Evolutionary conservation across 2,329 filamentous ascomycete genomes (phyloP).

Genomic region (Aspergillus sp.): DNA sequence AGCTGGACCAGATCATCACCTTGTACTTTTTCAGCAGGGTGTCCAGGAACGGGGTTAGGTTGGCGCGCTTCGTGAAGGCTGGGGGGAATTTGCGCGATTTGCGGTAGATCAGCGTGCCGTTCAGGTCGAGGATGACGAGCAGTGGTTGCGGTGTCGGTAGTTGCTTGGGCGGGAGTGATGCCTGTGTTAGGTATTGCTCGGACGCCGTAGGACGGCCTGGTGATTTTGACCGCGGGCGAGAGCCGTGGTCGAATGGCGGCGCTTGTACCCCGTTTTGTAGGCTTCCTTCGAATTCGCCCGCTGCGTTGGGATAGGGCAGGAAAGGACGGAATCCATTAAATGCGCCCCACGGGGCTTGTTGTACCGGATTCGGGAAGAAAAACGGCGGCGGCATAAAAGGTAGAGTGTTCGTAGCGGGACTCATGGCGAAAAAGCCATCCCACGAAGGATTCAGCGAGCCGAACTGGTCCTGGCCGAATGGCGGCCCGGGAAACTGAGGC

Average conservation of each 20-base stretch:
- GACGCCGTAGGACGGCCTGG: constrained; percentile 47
- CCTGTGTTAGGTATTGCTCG: constrained; percentile 49
- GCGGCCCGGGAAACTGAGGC: not conserved
- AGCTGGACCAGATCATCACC: constrained; percentile 88
- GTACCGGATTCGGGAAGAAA: constrained; percentile 1
- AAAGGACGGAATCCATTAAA: constrained; percentile 4
- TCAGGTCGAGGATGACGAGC: constrained; percentile 82
- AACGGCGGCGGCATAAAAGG: constrained; percentile 6
- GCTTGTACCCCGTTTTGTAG: not conserved
- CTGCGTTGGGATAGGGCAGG: constrained; percentile 5
- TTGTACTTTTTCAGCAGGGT: constrained; percentile 66
- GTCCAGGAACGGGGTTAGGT: constrained; percentile 58
- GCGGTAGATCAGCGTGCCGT: constrained; percentile 77
- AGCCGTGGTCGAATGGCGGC: no score
- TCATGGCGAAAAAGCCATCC: not conserved
- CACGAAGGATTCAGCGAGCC: not conserved
- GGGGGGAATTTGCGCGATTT: constrained; percentile 44
- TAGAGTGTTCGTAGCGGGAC: not conserved
- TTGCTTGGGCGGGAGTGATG: constrained; percentile 36
- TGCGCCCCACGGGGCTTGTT: constrained; percentile 2
- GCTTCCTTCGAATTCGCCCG: constrained; percentile 1
- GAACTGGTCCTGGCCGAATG: not conserved
- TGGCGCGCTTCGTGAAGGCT: constrained; percentile 57
- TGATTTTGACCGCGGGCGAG: constrained; percentile 2
- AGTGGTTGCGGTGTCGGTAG: constrained; percentile 49